These are phyloP conservation scores for Penicillium sp. DNA, from an alignment of 2,329 filamentous ascomycete genomes.

Conservation along the genomic window DNA sequence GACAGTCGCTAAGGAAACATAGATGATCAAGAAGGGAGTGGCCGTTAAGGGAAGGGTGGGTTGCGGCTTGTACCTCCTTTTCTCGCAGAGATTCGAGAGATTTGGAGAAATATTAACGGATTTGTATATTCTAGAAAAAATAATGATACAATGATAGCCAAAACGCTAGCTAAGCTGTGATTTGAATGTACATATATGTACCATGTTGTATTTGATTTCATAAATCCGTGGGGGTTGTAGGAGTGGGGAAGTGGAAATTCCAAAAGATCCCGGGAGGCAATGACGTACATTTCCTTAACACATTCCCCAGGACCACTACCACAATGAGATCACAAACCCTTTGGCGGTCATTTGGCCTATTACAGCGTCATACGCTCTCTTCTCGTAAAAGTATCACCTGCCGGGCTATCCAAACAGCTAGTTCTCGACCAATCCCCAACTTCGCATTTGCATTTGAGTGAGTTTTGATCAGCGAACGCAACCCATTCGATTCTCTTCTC, in stretches of 20 bases:
- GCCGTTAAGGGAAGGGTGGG: neutral
- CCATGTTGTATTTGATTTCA: neutral
- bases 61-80: neutral
- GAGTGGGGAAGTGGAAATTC: neutral
- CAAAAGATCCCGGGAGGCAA: neutral
- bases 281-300: slow-evolving; percentile 10
- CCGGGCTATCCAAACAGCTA: slow-evolving; percentile 31
- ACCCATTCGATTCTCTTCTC: slow-evolving; percentile 15
- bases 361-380: slow-evolving; percentile 25
- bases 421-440: slow-evolving; percentile 32
- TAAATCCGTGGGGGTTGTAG: neutral
- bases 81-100: neutral
- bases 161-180: too few relatives aligned
- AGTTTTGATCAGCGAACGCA: slow-evolving; percentile 16
- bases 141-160: neutral
- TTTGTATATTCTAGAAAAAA: neutral
- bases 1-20: neutral
- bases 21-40: neutral
- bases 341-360: slow-evolving; percentile 26
- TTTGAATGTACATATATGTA: neutral
- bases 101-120: neutral
- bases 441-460: slow-evolving; percentile 50
- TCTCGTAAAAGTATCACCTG: slow-evolving; percentile 15
- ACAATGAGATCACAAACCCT: slow-evolving; percentile 28
- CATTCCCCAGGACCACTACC: slow-evolving; percentile 2